A percentile compares a stretch with the other conserved stretches of the same genome.
These are phyloP conservation scores for Leishmania lainsoni DNA, from an alignment of 208 protist species.

Conservation along the genomic window DNA sequence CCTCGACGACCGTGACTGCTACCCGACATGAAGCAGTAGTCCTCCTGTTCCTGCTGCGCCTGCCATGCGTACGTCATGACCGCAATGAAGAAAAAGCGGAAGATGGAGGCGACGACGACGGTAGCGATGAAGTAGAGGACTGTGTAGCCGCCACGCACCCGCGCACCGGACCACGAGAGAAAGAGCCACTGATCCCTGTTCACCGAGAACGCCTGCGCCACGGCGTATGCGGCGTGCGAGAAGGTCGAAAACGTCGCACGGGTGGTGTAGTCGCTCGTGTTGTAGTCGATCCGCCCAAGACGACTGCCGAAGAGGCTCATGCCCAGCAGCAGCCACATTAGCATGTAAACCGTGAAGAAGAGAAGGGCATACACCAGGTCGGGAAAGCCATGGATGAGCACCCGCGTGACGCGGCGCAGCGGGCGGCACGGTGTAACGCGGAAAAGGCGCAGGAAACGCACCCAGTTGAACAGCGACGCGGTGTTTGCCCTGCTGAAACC, in stretches of 20 bases:
- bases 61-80: conserved; percentile 87
- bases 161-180: conserved; percentile 84
- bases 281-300: conserved; percentile 55
- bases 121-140: conserved; percentile 88
- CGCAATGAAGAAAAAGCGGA: conserved; percentile 89
- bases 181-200: conserved; percentile 88
- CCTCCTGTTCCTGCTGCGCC: conserved; percentile 72
- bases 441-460: conserved; percentile 81
- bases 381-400: conserved; percentile 78
- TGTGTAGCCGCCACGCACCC: conserved; percentile 77
- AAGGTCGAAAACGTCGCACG: conserved; percentile 82
- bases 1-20: conserved; percentile 28
- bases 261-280: conserved; percentile 41
- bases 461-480: conserved; percentile 89
- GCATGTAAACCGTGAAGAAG: conserved; percentile 92
- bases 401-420: conserved; percentile 73
- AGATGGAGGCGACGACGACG: conserved; percentile 76
- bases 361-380: conserved; percentile 83
- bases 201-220: conserved; percentile 88
- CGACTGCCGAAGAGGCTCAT: conserved; percentile 93
- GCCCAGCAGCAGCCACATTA: conserved; percentile 90
- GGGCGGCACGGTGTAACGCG: conserved; percentile 62
- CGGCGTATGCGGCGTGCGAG: conserved; percentile 75
- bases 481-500: conserved; percentile 81
- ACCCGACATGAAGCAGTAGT: conserved; percentile 47